Conservation (phyloP, 2,329 filamentous ascomycete species). For the Fusarium fracticaudum region DNA sequence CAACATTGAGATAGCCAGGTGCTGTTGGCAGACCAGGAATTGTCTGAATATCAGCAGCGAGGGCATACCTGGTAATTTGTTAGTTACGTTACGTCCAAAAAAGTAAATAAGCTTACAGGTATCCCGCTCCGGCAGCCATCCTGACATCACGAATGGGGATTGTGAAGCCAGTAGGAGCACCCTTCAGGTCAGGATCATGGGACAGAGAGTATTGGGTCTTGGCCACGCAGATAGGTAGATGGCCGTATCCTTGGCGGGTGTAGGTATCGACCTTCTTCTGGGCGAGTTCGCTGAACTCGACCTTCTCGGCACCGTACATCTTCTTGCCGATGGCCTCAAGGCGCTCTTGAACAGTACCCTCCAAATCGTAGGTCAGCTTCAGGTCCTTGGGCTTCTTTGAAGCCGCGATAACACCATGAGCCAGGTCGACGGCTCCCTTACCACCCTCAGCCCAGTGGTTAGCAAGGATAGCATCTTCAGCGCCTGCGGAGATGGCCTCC, state of each 20-base stretch:
- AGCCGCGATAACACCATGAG: slow-evolving; percentile 84
- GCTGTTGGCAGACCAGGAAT: slow-evolving; percentile 96
- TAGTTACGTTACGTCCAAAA: slow-evolving; percentile 45
- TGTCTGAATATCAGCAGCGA: slow-evolving; percentile 97
- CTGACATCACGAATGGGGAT: slow-evolving; percentile 94
- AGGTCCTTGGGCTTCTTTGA: slow-evolving; percentile 87
- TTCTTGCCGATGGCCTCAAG: slow-evolving; percentile 90
- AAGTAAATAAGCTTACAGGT: slow-evolving; percentile 69
- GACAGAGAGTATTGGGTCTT: slow-evolving; percentile 99
- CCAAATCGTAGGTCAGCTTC: slow-evolving; percentile 84
- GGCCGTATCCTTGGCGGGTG: slow-evolving; percentile 88
- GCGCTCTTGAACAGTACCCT: slow-evolving; percentile 83
- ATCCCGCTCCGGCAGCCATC: slow-evolving; percentile 93
- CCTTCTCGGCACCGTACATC: slow-evolving; percentile 92
- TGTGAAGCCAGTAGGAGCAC: slow-evolving; percentile 92
- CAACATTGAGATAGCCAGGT: slow-evolving; percentile 94
- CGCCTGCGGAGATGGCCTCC: slow-evolving; percentile 89
- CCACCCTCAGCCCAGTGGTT: slow-evolving; percentile 99
- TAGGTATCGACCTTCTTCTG: slow-evolving; percentile 98
- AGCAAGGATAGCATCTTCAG: slow-evolving; percentile 90
- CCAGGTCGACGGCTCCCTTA: slow-evolving; percentile 87
- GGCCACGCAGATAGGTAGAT: slow-evolving; percentile 94
- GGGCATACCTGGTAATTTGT: slow-evolving; percentile 73
- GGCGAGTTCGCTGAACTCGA: slow-evolving; percentile 93
- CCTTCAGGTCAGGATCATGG: slow-evolving; percentile 93